phyloP scores from a whole-genome alignment of 1,284 basidiomycete species.

The Rhodofomes roseus region DNA sequence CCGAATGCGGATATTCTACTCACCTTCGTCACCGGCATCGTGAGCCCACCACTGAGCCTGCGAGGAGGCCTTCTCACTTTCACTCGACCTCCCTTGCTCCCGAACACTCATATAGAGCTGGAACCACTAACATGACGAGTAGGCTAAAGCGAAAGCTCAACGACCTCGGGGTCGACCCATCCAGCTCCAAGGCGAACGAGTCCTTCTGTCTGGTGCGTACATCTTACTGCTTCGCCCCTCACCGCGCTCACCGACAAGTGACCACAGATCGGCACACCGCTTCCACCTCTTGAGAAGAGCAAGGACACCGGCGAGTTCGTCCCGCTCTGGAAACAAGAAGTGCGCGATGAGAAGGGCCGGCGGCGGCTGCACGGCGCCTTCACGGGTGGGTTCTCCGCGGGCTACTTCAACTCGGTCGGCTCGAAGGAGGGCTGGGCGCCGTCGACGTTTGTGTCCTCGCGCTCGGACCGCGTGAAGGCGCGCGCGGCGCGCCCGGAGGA shows the following conservation, averaged over 20 bases:
- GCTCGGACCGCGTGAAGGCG: slow-evolving; percentile 67
- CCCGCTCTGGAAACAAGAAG: slow-evolving; percentile 97
- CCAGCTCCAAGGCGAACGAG: slow-evolving; percentile 72
- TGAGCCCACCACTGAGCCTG: neutral
- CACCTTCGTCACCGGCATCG: neutral
- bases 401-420: slow-evolving; percentile 96
- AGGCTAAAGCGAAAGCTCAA: slow-evolving; percentile 78
- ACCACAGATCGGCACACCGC: slow-evolving; percentile 82
- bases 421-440: slow-evolving; percentile 98
- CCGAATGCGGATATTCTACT: neutral
- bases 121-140: slow-evolving; percentile 40
- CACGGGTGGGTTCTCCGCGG: slow-evolving; percentile 96
- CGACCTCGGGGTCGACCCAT: slow-evolving; percentile 71
- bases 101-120: no score
- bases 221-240: neutral
- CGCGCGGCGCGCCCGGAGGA: slow-evolving; percentile 73
- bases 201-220: slow-evolving; percentile 79
- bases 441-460: slow-evolving; percentile 85
- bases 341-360: slow-evolving; percentile 89
- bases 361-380: slow-evolving; percentile 94
- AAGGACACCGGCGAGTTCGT: slow-evolving; percentile 92
- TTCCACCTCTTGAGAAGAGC: slow-evolving; percentile 85
- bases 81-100: no score
- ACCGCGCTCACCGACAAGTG: neutral
- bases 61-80: no score